Base-by-base conservation (phyloP, 768 basidiomycete genomes). In the Pluteus cervinus region DNA sequence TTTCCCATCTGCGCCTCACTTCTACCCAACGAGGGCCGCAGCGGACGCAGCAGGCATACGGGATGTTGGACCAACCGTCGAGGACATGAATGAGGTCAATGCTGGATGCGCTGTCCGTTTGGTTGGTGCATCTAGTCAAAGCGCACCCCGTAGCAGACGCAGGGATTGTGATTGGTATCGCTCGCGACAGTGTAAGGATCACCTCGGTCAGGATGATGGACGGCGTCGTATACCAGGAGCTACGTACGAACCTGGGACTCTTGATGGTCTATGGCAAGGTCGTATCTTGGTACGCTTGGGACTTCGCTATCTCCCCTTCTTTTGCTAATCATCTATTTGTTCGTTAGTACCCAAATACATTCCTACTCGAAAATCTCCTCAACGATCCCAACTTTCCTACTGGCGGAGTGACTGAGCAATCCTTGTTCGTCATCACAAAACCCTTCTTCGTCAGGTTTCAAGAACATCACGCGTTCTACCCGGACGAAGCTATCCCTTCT, bases 81-180 rank as follows among this genome's bases (percentile, higher is more conserved):
- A 69, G 21, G 83, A 86, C 55, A 61, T 84, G 15, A 50, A 57
- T 11, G 79, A 82, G 45, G 55, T 79, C 46, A 82, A 81, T 45
- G 53, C 61, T 25, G 53, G 52, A n/a, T n/a, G n/a, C n/a, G n/a
- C n/a, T n/a, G n/a, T n/a, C 17, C 4, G 40, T 38, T 37, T 48
- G 23, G 41, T 50, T 12, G 48, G 51, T 11, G 56, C 61, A n/a
- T n/a, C n/a, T n/a, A n/a, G n/a, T n/a, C n/a, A n/a, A n/a, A n/a
- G n/a, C n/a, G n/a, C n/a, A n/a, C n/a, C n/a, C n/a, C n/a, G n/a
- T n/a, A 78, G 77, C 30, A 48, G 48, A 2, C 49, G 45, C 12
- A 77, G 69, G 66, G 81, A 84, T 40, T 54, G 65, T 30, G 76
- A 77, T 35, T 83, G 77, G 73, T 71, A 68, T 48, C 61, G 80